Evolutionary conservation across 371 early-diverging fungal species (phyloP).

Genomic region (Polyrhizophydium stewartii): DNA sequence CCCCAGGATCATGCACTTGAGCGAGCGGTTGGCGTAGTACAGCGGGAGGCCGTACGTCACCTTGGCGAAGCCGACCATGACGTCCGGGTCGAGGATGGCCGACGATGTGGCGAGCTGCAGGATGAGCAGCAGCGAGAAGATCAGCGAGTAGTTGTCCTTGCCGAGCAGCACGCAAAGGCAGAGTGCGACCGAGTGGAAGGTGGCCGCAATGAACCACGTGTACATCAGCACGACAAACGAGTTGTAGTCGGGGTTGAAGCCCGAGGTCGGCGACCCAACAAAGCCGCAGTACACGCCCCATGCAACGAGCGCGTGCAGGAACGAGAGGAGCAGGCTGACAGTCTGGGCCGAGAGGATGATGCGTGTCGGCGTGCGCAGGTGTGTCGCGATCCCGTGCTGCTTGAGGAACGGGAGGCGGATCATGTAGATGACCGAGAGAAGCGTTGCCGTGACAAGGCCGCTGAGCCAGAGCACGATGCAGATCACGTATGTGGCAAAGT

Average conservation of each 20-base stretch:
- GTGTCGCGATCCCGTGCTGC: slow-evolving; percentile 41
- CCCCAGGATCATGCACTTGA: too few relatives aligned
- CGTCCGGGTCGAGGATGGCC: slow-evolving; percentile 11
- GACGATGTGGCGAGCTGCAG: slow-evolving; percentile 14
- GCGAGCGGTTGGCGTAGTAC: neutral
- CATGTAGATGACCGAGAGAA: slow-evolving; percentile 1
- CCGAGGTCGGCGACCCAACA: neutral
- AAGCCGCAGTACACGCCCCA: slow-evolving; percentile 1
- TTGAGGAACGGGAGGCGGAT: slow-evolving; percentile 25
- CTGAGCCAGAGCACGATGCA: slow-evolving; percentile 12
- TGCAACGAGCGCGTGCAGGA: slow-evolving; percentile 5
- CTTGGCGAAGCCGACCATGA: neutral
- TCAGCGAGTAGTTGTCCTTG: slow-evolving; percentile 7
- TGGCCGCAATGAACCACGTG: slow-evolving; percentile 13
- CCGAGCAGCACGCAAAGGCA: neutral
- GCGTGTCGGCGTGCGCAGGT: slow-evolving; percentile 35
- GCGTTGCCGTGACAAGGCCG: slow-evolving; percentile 4
- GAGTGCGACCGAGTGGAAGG: slow-evolving; percentile 8
- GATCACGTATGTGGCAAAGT: slow-evolving; percentile 12
- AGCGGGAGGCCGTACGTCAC: neutral
- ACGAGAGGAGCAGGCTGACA: neutral
- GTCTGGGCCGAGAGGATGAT: slow-evolving; percentile 33
- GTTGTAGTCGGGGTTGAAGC: slow-evolving; percentile 2
- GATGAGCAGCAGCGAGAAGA: slow-evolving; percentile 14
- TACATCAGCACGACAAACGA: slow-evolving; percentile 2